Conservation (phyloP, 805 yeast species). For the Candida gorgasii region DNA sequence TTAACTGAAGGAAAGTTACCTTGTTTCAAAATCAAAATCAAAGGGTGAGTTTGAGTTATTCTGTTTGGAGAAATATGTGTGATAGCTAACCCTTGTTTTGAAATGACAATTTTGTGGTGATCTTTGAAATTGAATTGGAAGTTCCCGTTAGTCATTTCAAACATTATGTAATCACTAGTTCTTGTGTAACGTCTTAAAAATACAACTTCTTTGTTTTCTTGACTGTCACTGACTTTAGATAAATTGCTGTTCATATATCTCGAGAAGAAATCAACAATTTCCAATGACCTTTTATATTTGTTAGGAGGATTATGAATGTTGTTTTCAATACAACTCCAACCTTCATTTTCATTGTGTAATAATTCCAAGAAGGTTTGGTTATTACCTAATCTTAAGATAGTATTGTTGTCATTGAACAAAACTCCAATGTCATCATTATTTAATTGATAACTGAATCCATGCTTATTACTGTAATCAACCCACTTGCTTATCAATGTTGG, state of each 20-base stretch:
- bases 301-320: conserved; percentile 44
- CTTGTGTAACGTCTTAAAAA: conserved; percentile 84
- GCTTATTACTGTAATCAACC: conserved; percentile 97
- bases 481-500: conserved; percentile 86
- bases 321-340: conserved; percentile 49
- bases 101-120: conserved; percentile 84
- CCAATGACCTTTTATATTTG: conserved; percentile 67
- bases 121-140: conserved; percentile 95
- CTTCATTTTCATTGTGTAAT: conserved; percentile 42
- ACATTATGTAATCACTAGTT: conserved; percentile 80
- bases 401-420: conserved; percentile 79
- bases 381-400: conserved; percentile 71
- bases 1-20: conserved; percentile 42
- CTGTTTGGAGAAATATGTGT: conserved; percentile 82
- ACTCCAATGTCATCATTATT: conserved; percentile 91
- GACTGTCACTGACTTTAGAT: conserved; percentile 72
- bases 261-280: conserved; percentile 84
- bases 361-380: conserved; percentile 67
- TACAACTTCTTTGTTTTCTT: conserved; percentile 63
- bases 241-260: conserved; percentile 90
- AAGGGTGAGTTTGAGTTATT: conserved; percentile 67
- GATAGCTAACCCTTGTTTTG: conserved; percentile 71
- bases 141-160: conserved; percentile 88
- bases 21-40: conserved; percentile 40
- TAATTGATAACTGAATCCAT: conserved; percentile 91